Evolutionary conservation across 2,329 filamentous ascomycete species (phyloP).

Genomic region (Talaromyces sp.): DNA sequence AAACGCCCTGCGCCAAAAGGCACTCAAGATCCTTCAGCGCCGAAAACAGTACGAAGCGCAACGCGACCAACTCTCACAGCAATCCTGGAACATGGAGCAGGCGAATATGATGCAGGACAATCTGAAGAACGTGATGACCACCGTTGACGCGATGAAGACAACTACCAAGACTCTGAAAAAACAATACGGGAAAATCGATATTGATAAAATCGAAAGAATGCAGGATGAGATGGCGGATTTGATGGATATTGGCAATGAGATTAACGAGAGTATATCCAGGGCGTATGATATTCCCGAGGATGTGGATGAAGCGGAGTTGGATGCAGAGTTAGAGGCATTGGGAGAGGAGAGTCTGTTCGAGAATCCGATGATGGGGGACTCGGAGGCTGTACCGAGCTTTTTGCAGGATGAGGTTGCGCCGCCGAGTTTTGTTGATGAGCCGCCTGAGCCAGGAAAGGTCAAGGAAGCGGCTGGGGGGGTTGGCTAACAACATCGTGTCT

Average conservation of each 20-base stretch:
- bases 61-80: constrained; percentile 86
- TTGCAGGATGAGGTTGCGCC: constrained; percentile 82
- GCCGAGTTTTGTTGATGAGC: constrained; percentile 86
- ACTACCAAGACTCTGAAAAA: constrained; percentile 89
- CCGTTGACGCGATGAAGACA: constrained; percentile 94
- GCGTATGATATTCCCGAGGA: constrained; percentile 96
- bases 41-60: constrained; percentile 93
- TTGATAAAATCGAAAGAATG: constrained; percentile 95
- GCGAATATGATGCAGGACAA: constrained; percentile 98
- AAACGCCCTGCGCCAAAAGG: constrained; percentile 86
- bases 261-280: constrained; percentile 86
- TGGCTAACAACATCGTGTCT: constrained; percentile 20
- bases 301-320: constrained; percentile 92
- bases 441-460: constrained; percentile 71
- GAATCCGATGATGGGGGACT: constrained; percentile 52
- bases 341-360: constrained; percentile 93
- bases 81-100: constrained; percentile 99
- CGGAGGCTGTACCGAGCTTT: constrained; percentile 71
- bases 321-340: constrained; percentile 91
- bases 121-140: constrained; percentile 96
- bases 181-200: constrained; percentile 95
- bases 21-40: constrained; percentile 87
- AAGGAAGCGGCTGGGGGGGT: constrained; percentile 68
- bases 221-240: constrained; percentile 99
- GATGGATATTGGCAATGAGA: constrained; percentile 97